phyloP scores from a whole-genome alignment of 139 green algal genomes.

The Marvania coccoides region DNA sequence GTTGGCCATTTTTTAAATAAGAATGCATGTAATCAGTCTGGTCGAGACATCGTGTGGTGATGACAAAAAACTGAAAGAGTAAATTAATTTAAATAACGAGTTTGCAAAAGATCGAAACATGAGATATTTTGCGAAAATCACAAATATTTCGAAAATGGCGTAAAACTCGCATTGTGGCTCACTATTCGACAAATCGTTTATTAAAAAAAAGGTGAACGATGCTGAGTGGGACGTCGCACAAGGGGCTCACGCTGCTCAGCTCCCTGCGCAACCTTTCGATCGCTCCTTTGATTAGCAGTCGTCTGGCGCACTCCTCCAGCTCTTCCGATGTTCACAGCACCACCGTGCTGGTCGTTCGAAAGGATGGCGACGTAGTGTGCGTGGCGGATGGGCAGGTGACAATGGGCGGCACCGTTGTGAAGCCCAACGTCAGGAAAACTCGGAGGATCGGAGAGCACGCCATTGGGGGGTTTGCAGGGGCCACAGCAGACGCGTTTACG shows the following conservation, averaged over 20 bases:
- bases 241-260: not conserved
- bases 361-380: constrained; percentile 65
- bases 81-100: too few relatives aligned
- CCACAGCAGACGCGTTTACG: constrained; percentile 85
- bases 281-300: not conserved
- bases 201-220: not conserved
- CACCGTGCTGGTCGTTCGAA: constrained; percentile 77
- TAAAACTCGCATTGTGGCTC: too few relatives aligned
- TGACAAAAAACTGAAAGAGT: too few relatives aligned
- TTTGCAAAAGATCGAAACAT: too few relatives aligned
- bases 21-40: not conserved
- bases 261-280: not conserved
- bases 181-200: too few relatives aligned
- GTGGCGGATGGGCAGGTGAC: constrained; percentile 87
- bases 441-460: constrained; percentile 52
- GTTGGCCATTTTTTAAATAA: not conserved
- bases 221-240: not conserved
- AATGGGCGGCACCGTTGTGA: constrained; percentile 62
- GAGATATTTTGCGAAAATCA: too few relatives aligned
- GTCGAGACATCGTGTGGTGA: too few relatives aligned
- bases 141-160: too few relatives aligned
- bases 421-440: constrained; percentile 85
- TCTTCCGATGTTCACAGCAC: constrained; percentile 30
- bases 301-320: not conserved
- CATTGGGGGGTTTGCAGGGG: constrained; percentile 73